A percentile compares a stretch with the other conserved stretches of the same genome.
phyloP scores from a whole-genome alignment of 179 eudicot genomes.

The Silene coronaria region DNA sequence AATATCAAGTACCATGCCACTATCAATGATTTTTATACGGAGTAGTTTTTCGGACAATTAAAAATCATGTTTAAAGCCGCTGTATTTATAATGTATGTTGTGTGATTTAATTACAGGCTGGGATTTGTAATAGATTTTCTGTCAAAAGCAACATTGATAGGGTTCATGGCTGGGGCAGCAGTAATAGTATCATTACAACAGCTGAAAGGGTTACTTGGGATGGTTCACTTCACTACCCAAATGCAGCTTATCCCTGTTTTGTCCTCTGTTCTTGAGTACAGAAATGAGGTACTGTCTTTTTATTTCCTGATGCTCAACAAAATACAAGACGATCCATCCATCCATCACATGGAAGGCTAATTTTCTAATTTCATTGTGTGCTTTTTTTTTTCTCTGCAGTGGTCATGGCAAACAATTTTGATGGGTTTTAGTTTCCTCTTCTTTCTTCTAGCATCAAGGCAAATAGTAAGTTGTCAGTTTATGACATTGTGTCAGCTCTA shows the following conservation, averaged over 20 bases:
- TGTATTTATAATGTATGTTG: too few species aligned
- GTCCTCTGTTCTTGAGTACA: constrained; percentile 54
- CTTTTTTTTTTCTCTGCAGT: constrained; percentile 33
- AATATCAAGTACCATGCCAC: too few species aligned
- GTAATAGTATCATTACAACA: constrained; percentile 82
- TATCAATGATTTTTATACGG: too few species aligned
- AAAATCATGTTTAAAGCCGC: too few species aligned
- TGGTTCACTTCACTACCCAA: constrained; percentile 68
- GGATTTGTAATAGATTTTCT: constrained; percentile 85
- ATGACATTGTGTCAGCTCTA: too few species aligned
- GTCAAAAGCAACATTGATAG: constrained; percentile 77
- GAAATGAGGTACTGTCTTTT: constrained; percentile 45
- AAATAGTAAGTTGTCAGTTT: constrained; percentile 43
- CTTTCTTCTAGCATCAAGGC: constrained; percentile 52
- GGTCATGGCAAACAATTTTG: constrained; percentile 65
- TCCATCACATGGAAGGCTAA: too few species aligned
- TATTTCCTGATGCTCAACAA: not conserved
- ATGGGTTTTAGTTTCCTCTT: constrained; percentile 59
- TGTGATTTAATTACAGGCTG: constrained; percentile 49
- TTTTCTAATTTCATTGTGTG: not conserved
- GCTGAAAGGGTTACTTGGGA: constrained; percentile 82
- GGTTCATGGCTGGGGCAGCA: constrained; percentile 96
- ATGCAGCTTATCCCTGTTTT: constrained; percentile 83
- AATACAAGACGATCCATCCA: too few species aligned
- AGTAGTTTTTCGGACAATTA: too few species aligned